These are phyloP conservation scores for Holtermannia corniformis DNA, from an alignment of 768 basidiomycete genomes.

Conservation along the genomic window DNA sequence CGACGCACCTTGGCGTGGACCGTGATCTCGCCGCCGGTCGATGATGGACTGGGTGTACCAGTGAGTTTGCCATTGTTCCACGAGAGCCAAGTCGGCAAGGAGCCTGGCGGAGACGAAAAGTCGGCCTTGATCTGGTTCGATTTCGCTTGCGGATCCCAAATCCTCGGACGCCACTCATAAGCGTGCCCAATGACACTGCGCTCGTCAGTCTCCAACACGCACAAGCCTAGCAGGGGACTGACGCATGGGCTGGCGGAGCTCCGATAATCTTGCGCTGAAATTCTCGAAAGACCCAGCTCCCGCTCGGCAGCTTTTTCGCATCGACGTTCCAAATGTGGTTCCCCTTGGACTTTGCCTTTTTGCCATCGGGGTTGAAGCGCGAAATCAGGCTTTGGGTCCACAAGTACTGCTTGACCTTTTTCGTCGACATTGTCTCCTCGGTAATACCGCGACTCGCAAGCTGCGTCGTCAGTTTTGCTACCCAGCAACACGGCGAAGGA, in stretches of 20 bases:
- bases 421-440: conserved; percentile 91
- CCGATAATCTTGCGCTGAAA: conserved; percentile 84
- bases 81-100: conserved; percentile 70
- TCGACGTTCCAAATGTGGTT: conserved; percentile 99
- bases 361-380: conserved; percentile 96
- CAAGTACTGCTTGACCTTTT: conserved; percentile 89
- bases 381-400: conserved; percentile 87
- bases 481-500: conserved; percentile 18
- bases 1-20: not conserved
- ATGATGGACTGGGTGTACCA: not conserved
- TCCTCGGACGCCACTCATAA: conserved; percentile 84
- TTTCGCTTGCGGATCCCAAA: conserved; percentile 94
- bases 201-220: conserved; percentile 5
- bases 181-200: conserved; percentile 45
- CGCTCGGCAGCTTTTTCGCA: conserved; percentile 60
- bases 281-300: conserved; percentile 76
- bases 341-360: conserved; percentile 97
- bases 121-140: conserved; percentile 67
- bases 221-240: conserved; percentile 4
- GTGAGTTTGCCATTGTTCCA: conserved; percentile 59
- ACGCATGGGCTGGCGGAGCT: conserved; percentile 64
- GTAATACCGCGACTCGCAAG: conserved; percentile 75
- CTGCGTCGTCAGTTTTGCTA: conserved; percentile 42
- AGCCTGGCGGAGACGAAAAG: conserved; percentile 60
- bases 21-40: not conserved